Evolutionary conservation across 1,284 basidiomycete genomes (phyloP), one percentile per base, ranked within the genome.

Genomic region (Tilletia caries): DNA sequence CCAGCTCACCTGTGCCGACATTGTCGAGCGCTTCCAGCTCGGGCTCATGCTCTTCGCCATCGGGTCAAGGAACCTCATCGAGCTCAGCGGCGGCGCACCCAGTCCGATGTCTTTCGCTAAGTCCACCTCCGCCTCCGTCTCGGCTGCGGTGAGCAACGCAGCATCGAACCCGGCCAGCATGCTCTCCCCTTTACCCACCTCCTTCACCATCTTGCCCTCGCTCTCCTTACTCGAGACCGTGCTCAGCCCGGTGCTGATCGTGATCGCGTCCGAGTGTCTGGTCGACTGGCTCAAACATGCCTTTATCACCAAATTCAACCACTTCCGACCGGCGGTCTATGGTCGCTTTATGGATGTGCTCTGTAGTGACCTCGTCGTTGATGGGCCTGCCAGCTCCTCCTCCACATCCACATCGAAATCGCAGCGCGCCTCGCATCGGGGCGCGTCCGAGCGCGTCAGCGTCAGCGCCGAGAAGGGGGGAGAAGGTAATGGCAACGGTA

Each of bases 201-300:
- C 82, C 33, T 85, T 82, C 67, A 81, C 83, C 3, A 77, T 83
- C 32, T 79, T 85, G 43, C 84, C 84, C 4, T 80, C 81, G 65
- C 75, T 85, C 64, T 80, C 82, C 3, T 71, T 85, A n/a, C 73
- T 93, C 0, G 92, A 92, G 88, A 92, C 91, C 6, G 96, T 96
- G 69, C 90, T 94, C 69, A 95, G 93, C 70, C 95, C 95, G 6
- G 93, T 95, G 0, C 75, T 95, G 60, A 91, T 93, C 3, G 96
- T 99, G 2, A 87, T 98, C 80, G 81, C 90, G 1, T 96, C 93
- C 5, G 96, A 99, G 83, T 91, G 93, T 87, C 84, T 93, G 3
- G 96, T 99, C 33, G 96, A 99, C 84, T 98, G 95, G 96, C 87
- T 98, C 70, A 98, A 99, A 82, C 96, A 99, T 81, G 95, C 95